Evolutionary conservation across 768 basidiomycete species (phyloP).

Genomic region (Leccinum sublutescens): DNA sequence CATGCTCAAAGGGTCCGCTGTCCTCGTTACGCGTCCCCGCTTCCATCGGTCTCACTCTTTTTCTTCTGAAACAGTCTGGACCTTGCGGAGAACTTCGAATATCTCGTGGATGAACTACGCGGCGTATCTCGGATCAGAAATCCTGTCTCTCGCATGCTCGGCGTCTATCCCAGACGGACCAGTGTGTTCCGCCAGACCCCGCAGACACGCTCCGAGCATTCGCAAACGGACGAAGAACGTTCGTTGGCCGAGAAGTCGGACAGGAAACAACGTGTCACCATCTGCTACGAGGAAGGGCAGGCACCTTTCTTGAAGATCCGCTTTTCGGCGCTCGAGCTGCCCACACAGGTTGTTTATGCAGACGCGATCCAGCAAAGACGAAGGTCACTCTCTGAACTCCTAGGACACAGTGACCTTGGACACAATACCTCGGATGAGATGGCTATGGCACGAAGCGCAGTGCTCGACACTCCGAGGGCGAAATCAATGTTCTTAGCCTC

Average conservation of each 20-base stretch:
- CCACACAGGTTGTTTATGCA: slow-evolving; percentile 23
- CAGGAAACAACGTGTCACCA: slow-evolving; percentile 47
- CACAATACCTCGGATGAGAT: slow-evolving; percentile 12
- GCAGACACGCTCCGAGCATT: slow-evolving; percentile 33
- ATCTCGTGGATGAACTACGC: slow-evolving; percentile 41
- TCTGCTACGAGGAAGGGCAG: slow-evolving; percentile 41
- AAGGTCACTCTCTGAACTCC: slow-evolving; percentile 13
- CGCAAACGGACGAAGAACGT: slow-evolving; percentile 3
- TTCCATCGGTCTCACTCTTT: background rate
- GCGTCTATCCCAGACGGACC: slow-evolving; percentile 50
- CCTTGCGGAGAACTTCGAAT: slow-evolving; percentile 49
- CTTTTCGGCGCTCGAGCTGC: slow-evolving; percentile 49
- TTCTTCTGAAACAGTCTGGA: slow-evolving; percentile 43
- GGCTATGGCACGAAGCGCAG: slow-evolving; percentile 1
- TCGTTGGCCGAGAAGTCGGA: slow-evolving; percentile 5
- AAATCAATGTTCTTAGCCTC: slow-evolving; percentile 10
- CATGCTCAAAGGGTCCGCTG: slow-evolving; percentile 61
- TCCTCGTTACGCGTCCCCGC: background rate
- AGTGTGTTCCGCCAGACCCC: slow-evolving; percentile 57
- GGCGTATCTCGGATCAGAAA: slow-evolving; percentile 19
- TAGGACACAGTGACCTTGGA: background rate
- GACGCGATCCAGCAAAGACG: slow-evolving; percentile 16
- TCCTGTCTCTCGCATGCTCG: slow-evolving; percentile 43
- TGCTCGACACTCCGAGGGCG: slow-evolving; percentile 9
- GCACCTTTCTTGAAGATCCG: slow-evolving; percentile 55